Percentiles rank a stretch among this genome's conserved stretches.
Evolutionary conservation across 73 alveolate species (phyloP).

Genomic region (Paramecium caudatum): DNA sequence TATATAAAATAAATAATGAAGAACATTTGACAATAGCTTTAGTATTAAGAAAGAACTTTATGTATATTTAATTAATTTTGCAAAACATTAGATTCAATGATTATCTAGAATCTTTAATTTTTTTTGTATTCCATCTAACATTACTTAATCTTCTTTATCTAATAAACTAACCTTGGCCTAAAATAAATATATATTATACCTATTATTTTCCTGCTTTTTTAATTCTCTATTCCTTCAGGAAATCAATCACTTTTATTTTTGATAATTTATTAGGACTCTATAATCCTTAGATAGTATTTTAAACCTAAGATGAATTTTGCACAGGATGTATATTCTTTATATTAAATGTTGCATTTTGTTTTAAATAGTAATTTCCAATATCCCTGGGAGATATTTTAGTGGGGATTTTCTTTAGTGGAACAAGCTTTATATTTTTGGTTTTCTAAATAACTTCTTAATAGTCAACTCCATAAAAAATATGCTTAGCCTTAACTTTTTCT

Average conservation of each 20-base stretch:
- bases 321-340: constrained; percentile 27
- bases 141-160: too few species aligned
- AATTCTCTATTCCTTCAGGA: background rate
- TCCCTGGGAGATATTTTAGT: constrained; percentile 69
- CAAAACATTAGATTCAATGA: too few species aligned
- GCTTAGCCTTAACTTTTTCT: background rate
- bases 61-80: too few species aligned
- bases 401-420: background rate
- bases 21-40: too few species aligned
- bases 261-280: too few species aligned
- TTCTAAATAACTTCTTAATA: constrained; percentile 6
- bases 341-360: constrained; percentile 28
- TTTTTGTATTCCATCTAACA: too few species aligned
- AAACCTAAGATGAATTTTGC: background rate
- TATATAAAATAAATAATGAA: too few species aligned
- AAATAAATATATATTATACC: too few species aligned
- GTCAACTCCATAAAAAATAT: background rate
- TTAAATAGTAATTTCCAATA: constrained; percentile 60
- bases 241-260: background rate
- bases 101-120: too few species aligned
- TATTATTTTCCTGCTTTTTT: too few species aligned
- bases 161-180: too few species aligned
- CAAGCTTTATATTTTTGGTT: background rate
- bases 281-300: background rate
- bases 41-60: too few species aligned